These are phyloP conservation scores for Suillus tomentosus DNA, from an alignment of 768 basidiomycete genomes.

Conservation along the genomic window DNA sequence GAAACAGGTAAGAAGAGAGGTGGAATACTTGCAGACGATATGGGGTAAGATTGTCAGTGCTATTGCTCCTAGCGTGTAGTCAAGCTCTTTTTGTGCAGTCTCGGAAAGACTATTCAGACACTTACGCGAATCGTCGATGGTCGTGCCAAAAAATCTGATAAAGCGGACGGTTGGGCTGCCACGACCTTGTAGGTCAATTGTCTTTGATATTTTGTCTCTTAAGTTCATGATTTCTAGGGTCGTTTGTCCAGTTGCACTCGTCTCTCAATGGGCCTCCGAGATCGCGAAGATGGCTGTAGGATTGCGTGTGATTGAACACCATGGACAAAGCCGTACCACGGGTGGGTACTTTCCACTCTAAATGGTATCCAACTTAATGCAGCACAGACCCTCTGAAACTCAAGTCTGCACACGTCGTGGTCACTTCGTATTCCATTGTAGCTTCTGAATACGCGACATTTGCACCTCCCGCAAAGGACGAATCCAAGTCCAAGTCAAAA, in stretches of 20 bases:
- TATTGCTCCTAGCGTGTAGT: neutral
- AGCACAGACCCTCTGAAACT: conserved; percentile 55
- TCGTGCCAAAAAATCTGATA: conserved; percentile 67
- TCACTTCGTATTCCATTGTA: conserved; percentile 87
- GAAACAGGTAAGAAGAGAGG: conserved; percentile 79
- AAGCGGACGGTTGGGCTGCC: conserved; percentile 68
- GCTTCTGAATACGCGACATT: conserved; percentile 74
- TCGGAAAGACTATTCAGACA: conserved; percentile 92
- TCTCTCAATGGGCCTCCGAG: conserved; percentile 91
- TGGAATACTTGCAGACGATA: conserved; percentile 91
- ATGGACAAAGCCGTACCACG: conserved; percentile 73
- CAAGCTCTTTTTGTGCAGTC: conserved; percentile 37
- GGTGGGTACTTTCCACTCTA: conserved; percentile 41
- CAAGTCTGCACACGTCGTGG: conserved; percentile 63
- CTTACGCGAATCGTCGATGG: conserved; percentile 87
- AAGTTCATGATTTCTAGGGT: conserved; percentile 51
- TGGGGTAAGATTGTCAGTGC: conserved; percentile 56
- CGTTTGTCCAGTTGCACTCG: conserved; percentile 83
- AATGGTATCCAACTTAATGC: conserved; percentile 1
- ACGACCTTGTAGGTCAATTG: conserved; percentile 61
- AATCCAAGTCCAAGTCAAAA: conserved; percentile 49
- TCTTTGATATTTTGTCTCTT: neutral
- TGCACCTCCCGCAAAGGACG: conserved; percentile 52
- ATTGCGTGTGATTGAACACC: conserved; percentile 78
- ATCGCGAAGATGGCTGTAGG: conserved; percentile 68